Evolutionary conservation across 208 protist species (phyloP), one percentile per base, ranked within the genome.

Genomic region (Leishmania amazonensis): DNA sequence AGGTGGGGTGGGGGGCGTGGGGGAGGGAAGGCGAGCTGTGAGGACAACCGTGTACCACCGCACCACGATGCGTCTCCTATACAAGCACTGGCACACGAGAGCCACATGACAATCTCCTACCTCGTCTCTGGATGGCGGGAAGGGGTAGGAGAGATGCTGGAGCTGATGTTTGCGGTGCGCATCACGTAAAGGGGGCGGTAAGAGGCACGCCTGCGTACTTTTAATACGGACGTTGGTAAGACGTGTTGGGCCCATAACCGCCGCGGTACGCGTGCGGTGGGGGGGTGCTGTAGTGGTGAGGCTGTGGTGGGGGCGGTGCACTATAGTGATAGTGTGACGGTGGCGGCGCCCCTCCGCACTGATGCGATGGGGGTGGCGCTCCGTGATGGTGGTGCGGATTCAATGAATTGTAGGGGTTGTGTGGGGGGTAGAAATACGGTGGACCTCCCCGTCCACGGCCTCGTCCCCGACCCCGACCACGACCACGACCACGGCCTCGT

Each of bases 381-480:
- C 74, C 74, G 24, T 78, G 57, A 64, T 78, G 57, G 31, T 54
- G 73, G 42, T 79, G 64, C 49, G 42, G 62, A 21, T 65, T 45
- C 24, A 24, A 5, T 15, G 31, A 8, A 28, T 45, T 21, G 47
- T 57, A 73, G 35, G 77, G 54, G 19, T 13, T 68, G 64, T 64
- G 67, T 24, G 70, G 42, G 9, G 67, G 78, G 64, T 83, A 58
- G 40, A 60, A 78, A 42, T 68, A 71, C 28, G 72, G 78, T 38
- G 78, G 70, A 1, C 82, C 85, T 19, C 75, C 76, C 28, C 80
- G 83, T 3, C 79, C 79, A 47, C 85, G 74, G 28, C 77, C 82
- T 38, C 82, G 70, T 19, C 83, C 83, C 21, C 86, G 72, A 4
- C 79, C 82, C 15, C 80, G 78, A 28, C 86, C 86, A 11, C 76